A percentile compares a stretch with the other conserved stretches of the same genome.
Conservation (phyloP, 495 filamentous ascomycete species). For the Tuber calosporum region DNA sequence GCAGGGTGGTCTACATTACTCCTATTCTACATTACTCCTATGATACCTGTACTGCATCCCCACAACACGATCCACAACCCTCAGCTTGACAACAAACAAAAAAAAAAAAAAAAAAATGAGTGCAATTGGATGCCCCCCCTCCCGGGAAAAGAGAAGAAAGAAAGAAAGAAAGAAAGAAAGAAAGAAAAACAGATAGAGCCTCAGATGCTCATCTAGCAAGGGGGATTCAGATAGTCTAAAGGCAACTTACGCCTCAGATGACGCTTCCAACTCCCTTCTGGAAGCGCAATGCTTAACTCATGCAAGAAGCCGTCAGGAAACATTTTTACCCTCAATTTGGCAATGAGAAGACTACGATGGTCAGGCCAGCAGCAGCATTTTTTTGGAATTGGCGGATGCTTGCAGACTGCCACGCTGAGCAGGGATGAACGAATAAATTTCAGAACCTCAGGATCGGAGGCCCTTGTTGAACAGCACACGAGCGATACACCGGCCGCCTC, state of each 20-base stretch:
- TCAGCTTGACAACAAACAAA: conserved; percentile 5
- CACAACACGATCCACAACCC: neutral
- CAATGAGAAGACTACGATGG: neutral
- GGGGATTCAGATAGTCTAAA: neutral
- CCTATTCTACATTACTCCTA: neutral
- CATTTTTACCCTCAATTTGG: neutral
- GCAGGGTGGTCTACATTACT: neutral
- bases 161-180: too few species aligned
- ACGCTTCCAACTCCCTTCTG: neutral
- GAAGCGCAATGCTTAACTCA: neutral
- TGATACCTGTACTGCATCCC: neutral
- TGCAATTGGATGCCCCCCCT: neutral
- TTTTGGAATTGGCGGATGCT: neutral
- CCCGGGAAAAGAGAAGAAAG: neutral
- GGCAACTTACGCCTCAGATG: neutral
- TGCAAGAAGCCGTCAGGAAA: neutral
- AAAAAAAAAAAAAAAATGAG: too few species aligned
- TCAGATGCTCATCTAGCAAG: conserved; percentile 2
- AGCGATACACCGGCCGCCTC: neutral
- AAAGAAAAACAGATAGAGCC: neutral
- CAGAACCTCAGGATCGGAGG: neutral
- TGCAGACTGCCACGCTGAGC: neutral
- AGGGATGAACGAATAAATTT: neutral
- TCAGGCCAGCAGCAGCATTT: neutral
- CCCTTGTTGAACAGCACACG: neutral